Evolutionary conservation across 83 land plant species (phyloP), one percentile per base, ranked within the genome.

Genomic region (Larix sibirica): DNA sequence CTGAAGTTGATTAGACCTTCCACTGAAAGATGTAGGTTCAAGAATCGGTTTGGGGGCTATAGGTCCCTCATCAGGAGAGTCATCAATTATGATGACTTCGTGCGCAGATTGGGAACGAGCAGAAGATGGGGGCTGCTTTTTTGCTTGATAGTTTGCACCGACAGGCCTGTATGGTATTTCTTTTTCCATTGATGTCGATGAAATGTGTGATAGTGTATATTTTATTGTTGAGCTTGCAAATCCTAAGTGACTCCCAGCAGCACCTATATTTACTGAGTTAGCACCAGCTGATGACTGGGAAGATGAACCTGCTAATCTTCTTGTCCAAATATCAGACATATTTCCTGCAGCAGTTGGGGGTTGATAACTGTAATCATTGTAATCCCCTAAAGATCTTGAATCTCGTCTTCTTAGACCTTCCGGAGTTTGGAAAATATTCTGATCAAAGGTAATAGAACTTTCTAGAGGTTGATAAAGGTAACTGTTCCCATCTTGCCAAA

Each of bases 71-170:
- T 88, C 86, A 36, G 85, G 79, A 75, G 80, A 31, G 78, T 88
- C 90, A 68, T 85, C 90, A 79, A 87, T 82, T 47, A 83, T 60
- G n/a, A 85, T 88, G 4, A 88, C 83, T 80, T 84, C 87, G 21
- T 63, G 61, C 7, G 17, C 62, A 7, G 83, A 33, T 74, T 42
- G 68, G 14, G 73, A 54, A 50, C 40, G 14, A 54, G 36, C 56
- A 62, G 28, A 56, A 59, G 80, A 63, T 42, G 50, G 13, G 63
- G 80, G 33, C 8, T 74, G 68, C 58, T 26, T 74, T 44, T 64
- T 79, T 28, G 61, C 63, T 40, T 74, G 33, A 77, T 58, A 63
- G 17, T 24, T 26, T 31, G 79, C 31, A 54, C 24, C 24, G 0
- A 44, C 14, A 62, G 80, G 60, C 69, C 83, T 81, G 2, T 21